Conservation (phyloP, 2,329 filamentous ascomycete genomes). For the Aspergillus udagawae region DNA sequence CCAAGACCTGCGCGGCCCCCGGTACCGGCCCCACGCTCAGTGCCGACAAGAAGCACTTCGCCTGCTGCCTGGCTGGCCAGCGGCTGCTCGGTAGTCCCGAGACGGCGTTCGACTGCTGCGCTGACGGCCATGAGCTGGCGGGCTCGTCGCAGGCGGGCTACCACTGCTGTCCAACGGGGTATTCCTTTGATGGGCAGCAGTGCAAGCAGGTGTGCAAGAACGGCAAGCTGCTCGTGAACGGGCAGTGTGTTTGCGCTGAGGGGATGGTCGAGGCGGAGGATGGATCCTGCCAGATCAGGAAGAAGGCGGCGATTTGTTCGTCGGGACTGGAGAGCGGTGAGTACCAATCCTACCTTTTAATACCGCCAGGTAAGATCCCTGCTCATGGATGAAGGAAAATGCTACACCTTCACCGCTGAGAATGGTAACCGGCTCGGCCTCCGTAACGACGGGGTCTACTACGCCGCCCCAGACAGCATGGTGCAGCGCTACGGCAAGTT, state of each 20-base stretch:
- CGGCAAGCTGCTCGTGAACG: constrained; percentile 5
- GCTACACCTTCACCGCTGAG: constrained; percentile 9
- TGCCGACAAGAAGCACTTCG: constrained; percentile 3
- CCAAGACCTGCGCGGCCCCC: background rate
- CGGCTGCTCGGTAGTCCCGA: constrained; percentile 6
- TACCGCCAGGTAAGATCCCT: background rate
- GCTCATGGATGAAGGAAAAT: constrained; percentile 7
- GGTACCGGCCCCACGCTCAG: constrained; percentile 6
- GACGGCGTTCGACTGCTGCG: constrained; percentile 13
- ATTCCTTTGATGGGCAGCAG: constrained; percentile 5
- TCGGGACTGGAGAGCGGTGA: constrained; percentile 6
- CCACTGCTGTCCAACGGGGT: constrained; percentile 6
- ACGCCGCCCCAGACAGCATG: constrained; percentile 4
- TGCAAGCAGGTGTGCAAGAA: constrained; percentile 8
- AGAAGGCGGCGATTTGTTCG: background rate
- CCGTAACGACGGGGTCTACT: constrained; percentile 6
- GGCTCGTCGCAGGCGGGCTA: constrained; percentile 7
- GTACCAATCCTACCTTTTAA: background rate
- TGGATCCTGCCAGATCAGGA: background rate
- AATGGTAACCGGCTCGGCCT: constrained; percentile 10
- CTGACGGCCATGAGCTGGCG: constrained; percentile 7
- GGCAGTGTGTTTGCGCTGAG: constrained; percentile 6
- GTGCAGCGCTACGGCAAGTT: constrained; percentile 8
- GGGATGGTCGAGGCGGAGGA: background rate
- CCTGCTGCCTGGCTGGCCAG: constrained; percentile 7